Evolutionary conservation across 2,329 filamentous ascomycete species (phyloP).

Genomic region (Chaetomium globosum): DNA sequence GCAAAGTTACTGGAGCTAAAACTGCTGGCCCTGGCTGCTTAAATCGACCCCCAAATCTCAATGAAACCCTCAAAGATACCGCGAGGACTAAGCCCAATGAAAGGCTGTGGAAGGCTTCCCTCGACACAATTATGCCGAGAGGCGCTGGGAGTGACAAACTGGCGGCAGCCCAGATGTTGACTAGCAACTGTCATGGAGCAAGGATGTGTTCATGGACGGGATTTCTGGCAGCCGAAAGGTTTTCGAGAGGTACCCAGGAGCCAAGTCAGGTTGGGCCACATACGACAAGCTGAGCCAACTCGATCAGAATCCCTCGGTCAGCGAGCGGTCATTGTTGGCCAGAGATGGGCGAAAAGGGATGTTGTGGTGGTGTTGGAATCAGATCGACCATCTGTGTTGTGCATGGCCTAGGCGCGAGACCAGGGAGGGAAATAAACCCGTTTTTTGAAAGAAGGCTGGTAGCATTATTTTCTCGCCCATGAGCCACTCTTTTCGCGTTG

Average conservation of each 20-base stretch:
- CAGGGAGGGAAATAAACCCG: not conserved
- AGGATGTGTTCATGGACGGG: not conserved
- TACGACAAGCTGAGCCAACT: not conserved
- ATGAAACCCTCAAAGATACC: not conserved
- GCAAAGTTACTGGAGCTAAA: not conserved
- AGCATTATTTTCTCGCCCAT: slow-evolving; percentile 10
- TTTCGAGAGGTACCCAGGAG: not conserved
- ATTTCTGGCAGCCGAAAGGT: not conserved
- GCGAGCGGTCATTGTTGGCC: not conserved
- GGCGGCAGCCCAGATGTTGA: not conserved
- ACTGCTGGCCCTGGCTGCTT: too few species aligned
- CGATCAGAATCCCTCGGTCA: slow-evolving; percentile 14
- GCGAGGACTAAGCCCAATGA: not conserved
- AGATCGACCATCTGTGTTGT: slow-evolving; percentile 4
- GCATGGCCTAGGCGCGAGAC: not conserved
- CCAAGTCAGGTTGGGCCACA: not conserved
- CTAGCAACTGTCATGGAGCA: not conserved
- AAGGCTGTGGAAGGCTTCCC: not conserved
- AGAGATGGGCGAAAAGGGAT: not conserved
- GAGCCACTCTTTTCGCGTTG: slow-evolving; percentile 16
- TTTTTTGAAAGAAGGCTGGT: not conserved
- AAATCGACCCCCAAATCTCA: too few species aligned
- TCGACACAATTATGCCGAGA: not conserved
- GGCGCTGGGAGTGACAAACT: not conserved
- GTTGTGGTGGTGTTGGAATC: slow-evolving; percentile 9